phyloP scores from a whole-genome alignment of 148 eudicot species.

The Fagopyrum homotropicum region DNA sequence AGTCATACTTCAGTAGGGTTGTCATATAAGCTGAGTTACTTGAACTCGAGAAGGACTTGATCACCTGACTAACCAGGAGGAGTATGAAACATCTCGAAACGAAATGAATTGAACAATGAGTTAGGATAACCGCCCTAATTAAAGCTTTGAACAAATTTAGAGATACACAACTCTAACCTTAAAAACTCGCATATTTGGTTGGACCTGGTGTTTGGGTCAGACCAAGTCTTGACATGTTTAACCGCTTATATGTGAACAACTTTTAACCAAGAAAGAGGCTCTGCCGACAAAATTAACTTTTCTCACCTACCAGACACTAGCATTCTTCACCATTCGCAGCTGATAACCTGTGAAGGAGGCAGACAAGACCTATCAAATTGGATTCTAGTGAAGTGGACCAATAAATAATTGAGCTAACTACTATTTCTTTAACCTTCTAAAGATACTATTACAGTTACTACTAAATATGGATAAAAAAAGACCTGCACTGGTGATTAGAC shows the following conservation, averaged over 20 bases:
- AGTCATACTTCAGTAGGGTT: too few relatives aligned
- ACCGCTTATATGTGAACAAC: not conserved
- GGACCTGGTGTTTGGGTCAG: not conserved
- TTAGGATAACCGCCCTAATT: not conserved
- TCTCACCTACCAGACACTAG: not conserved
- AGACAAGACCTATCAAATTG: not conserved
- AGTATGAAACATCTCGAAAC: too few relatives aligned
- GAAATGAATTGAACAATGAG: too few relatives aligned
- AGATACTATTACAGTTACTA: not conserved
- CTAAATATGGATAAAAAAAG: not conserved
- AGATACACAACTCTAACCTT: not conserved
- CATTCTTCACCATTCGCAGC: not conserved
- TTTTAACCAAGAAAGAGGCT: not conserved
- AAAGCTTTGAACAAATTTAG: not conserved
- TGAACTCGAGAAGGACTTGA: too few relatives aligned
- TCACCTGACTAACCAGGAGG: too few relatives aligned
- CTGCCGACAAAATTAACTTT: slow-evolving; percentile 5
- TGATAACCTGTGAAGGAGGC: not conserved
- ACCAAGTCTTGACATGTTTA: not conserved
- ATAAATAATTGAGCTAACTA: not conserved
- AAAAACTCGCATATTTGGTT: not conserved
- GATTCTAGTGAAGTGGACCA: not conserved
- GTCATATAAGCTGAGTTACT: too few relatives aligned
- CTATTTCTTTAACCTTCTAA: not conserved
- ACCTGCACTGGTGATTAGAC: not conserved